A percentile compares a stretch with the other conserved stretches of the same genome.
These are phyloP conservation scores for Pseudopithomyces maydicus DNA, from an alignment of 2,329 filamentous ascomycete genomes.

Conservation along the genomic window DNA sequence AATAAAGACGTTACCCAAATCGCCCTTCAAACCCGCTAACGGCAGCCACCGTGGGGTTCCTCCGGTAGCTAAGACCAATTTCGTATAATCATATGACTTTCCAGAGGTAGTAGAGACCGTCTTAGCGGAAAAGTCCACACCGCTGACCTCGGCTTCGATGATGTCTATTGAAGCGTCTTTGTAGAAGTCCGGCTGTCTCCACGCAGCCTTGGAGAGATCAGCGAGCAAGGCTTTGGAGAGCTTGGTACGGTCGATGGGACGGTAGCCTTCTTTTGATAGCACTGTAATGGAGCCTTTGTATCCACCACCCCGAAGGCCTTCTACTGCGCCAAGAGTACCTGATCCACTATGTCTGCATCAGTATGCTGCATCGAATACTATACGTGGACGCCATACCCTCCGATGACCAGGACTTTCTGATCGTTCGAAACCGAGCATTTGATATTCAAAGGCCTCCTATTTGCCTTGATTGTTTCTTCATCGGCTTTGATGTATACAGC, in stretches of 20 bases:
- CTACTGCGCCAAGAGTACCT: constrained; percentile 79
- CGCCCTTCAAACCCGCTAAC: constrained; percentile 79
- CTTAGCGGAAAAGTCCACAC: constrained; percentile 76
- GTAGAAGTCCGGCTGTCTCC: constrained; percentile 79
- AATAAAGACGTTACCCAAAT: constrained; percentile 84
- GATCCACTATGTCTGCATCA: constrained; percentile 64
- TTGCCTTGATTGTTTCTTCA: constrained; percentile 76
- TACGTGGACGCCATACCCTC: constrained; percentile 23
- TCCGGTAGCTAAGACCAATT: constrained; percentile 88
- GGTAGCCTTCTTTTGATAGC: constrained; percentile 81
- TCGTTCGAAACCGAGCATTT: constrained; percentile 61
- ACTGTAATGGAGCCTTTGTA: constrained; percentile 81
- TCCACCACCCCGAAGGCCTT: constrained; percentile 80
- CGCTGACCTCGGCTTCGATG: constrained; percentile 66
- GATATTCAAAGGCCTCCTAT: constrained; percentile 73
- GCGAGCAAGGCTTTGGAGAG: constrained; percentile 90
- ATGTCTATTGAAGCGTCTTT: constrained; percentile 63
- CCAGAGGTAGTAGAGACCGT: constrained; percentile 76
- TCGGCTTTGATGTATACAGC: constrained; percentile 84
- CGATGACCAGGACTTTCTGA: constrained; percentile 9
- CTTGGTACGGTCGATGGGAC: constrained; percentile 92
- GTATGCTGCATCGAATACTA: background rate
- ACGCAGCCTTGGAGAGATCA: constrained; percentile 77
- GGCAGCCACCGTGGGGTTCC: constrained; percentile 78
- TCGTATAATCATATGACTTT: constrained; percentile 76